These are phyloP conservation scores for Phytophthora pluvialis DNA, from an alignment of 352 stramenopile genomes.

Conservation along the genomic window DNA sequence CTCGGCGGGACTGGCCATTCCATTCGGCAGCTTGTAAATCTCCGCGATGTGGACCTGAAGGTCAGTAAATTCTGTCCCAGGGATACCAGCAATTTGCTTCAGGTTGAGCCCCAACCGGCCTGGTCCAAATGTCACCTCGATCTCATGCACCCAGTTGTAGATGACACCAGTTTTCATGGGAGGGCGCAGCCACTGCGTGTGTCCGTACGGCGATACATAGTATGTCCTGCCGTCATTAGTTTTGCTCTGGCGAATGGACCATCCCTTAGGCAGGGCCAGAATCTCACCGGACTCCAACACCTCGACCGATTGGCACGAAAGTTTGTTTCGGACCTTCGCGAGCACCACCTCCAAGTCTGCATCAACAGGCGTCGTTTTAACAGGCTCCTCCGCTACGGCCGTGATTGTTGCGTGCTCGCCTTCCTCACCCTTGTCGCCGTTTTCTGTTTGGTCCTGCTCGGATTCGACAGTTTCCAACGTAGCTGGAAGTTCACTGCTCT, in stretches of 20 bases:
- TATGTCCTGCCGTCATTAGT: constrained; percentile 89
- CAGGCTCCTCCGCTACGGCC: constrained; percentile 43
- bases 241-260: constrained; percentile 80
- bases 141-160: constrained; percentile 86
- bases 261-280: constrained; percentile 76
- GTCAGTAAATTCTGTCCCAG: constrained; percentile 75
- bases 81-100: constrained; percentile 80
- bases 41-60: constrained; percentile 82
- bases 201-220: constrained; percentile 83
- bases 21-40: constrained; percentile 86
- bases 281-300: constrained; percentile 80
- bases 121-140: constrained; percentile 83
- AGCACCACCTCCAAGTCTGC: constrained; percentile 70
- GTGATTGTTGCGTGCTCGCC: constrained; percentile 58
- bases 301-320: constrained; percentile 63
- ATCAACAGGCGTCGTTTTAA: constrained; percentile 48
- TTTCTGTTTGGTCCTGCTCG: constrained; percentile 16
- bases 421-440: constrained; percentile 26
- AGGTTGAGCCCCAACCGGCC: constrained; percentile 83
- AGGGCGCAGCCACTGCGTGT: constrained; percentile 85
- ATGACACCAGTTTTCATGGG: constrained; percentile 76
- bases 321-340: constrained; percentile 63
- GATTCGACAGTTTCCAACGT: constrained; percentile 21
- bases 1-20: constrained; percentile 83
- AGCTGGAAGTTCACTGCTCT: constrained; percentile 1